These are phyloP conservation scores for Dentiscutata heterogama DNA, from an alignment of 371 early-diverging fungal genomes.

Conservation along the genomic window DNA sequence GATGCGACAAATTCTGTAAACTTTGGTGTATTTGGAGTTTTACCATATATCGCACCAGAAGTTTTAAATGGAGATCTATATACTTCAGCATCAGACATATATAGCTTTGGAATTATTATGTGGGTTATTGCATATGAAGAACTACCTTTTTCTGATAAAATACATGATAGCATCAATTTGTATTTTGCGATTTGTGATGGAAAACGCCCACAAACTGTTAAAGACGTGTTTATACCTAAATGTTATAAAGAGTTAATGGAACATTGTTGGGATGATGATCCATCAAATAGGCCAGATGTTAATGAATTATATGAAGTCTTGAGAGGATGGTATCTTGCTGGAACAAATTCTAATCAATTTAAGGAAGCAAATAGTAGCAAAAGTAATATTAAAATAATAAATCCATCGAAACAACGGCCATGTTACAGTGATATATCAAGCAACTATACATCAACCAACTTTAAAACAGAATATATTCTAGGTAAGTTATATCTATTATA, in stretches of 20 bases:
- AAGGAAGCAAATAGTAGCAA: too few species aligned
- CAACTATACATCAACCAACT: too few species aligned
- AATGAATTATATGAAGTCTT: neutral
- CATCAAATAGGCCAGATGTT: neutral
- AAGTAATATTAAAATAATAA: too few species aligned
- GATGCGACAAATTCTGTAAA: neutral
- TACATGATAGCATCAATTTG: neutral
- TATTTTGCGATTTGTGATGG: too few species aligned
- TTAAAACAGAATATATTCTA: too few species aligned
- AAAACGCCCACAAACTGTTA: too few species aligned
- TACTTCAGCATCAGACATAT: constrained; percentile 6
- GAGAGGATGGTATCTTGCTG: too few species aligned
- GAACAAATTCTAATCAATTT: too few species aligned
- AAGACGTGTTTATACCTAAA: too few species aligned
- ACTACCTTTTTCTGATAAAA: neutral
- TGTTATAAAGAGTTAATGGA: neutral
- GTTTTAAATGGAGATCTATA: neutral
- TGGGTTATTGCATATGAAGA: neutral
- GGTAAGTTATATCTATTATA: too few species aligned
- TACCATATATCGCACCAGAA: constrained; percentile 19
- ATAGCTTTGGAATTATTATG: constrained; percentile 21
- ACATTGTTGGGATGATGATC: neutral
- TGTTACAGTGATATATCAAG: too few species aligned
- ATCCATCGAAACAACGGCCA: too few species aligned
- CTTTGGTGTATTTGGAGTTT: neutral